Evolutionary conservation across 2,329 filamentous ascomycete genomes (phyloP), one percentile per base, ranked within the genome.

Genomic region (Neophaeococcomyces mojaviensis): DNA sequence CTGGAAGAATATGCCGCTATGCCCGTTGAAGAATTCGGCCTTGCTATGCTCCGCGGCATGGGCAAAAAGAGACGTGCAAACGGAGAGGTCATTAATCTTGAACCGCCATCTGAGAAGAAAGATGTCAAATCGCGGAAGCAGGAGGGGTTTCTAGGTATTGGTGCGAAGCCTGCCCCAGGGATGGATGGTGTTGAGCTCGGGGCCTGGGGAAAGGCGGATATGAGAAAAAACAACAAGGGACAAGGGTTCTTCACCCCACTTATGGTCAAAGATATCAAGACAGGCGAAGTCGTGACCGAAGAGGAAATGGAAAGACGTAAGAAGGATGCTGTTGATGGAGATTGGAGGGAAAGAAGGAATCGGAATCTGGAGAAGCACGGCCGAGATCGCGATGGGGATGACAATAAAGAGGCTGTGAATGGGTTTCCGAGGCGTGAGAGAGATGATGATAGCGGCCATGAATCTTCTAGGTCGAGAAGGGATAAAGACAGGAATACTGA

Each of bases 21-120:
- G 51, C 90, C 92, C 0, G 88, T 97, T 13, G 90, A 96, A 56
- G 88, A 96, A 57, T 98, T 97, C 55, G 92, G 92, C 6, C 85
- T 88, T 15, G 88, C 89, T 0, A 73, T 97, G 53, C 74, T 98
- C 30, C 81, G 89, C 26, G 88, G 89, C 8, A 96, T 97, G 86
- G 92, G 92, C 7, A 96, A 90, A 89, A 88, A 96, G 59, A 52
- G 79, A 74, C 15, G 72, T 79, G 51, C 67, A 70, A 32, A 71
- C 80, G 42, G 71, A 83, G 68, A 64, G 59, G 51, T 77, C 15
- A 56, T 58, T 40, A 40, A 48, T 16, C 35, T 80, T 45, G 70
- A 74, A 19, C 69, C 76, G 45, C 65, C 65, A 20, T 64, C 65
- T 15, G 54, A 64, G 54, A 56, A 64, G 49, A 74, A 72, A 2